A percentile compares a stretch with the other conserved stretches of the same genome.
These are phyloP conservation scores for Fusarium odoratissimum DNA, from an alignment of 2,329 filamentous ascomycete species.

Conservation along the genomic window DNA sequence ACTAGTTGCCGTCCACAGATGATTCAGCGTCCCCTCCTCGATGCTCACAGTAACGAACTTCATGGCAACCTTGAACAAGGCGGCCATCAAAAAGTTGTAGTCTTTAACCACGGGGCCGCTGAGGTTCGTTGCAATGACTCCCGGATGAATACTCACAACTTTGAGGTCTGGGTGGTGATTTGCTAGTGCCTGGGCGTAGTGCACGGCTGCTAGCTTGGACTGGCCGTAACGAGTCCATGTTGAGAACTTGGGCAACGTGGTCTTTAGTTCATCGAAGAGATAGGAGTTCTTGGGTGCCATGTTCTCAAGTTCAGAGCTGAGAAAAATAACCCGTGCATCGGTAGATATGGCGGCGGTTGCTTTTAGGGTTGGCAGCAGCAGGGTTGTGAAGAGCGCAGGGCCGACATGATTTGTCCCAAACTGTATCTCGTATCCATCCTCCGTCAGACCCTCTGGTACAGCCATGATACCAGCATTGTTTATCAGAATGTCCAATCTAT, in stretches of 20 bases:
- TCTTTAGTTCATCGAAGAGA: not conserved
- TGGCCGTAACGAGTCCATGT: not conserved
- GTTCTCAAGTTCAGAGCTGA: not conserved
- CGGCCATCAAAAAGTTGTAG: not conserved
- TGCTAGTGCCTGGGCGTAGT: not conserved
- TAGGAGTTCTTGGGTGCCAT: not conserved
- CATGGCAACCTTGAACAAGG: not conserved
- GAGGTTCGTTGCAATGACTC: not conserved
- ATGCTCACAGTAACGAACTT: not conserved
- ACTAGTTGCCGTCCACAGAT: not conserved
- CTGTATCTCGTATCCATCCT: not conserved
- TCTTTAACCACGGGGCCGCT: not conserved
- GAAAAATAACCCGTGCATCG: not conserved
- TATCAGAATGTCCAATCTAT: not conserved
- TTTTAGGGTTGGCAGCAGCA: not conserved
- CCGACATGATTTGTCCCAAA: not conserved
- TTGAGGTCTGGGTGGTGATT: not conserved
- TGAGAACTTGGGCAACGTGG: not conserved
- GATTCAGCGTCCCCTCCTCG: not conserved
- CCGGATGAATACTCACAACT: not conserved
- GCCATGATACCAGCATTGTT: not conserved
- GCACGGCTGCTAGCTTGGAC: not conserved
- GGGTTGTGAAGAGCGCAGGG: not conserved
- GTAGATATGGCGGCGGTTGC: not conserved
- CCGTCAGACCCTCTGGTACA: not conserved